A percentile compares a stretch with the other conserved stretches of the same genome.
These are phyloP conservation scores for Fraxinus xanthoxyloides DNA, from an alignment of 305 asterid genomes.

Conservation along the genomic window DNA sequence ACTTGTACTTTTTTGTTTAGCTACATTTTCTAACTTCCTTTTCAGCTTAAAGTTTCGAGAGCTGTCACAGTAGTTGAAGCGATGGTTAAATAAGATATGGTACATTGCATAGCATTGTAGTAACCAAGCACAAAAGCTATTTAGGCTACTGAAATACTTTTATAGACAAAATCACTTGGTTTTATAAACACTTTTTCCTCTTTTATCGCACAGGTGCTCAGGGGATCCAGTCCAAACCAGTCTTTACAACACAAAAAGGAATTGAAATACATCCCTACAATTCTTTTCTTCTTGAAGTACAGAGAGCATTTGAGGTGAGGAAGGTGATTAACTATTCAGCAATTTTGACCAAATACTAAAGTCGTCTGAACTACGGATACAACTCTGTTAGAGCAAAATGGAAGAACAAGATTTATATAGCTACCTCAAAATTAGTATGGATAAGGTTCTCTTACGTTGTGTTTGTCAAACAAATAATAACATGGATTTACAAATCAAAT, in stretches of 20 bases:
- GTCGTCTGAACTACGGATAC: background rate
- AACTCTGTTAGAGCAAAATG: background rate
- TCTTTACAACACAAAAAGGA: background rate
- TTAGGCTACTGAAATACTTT: background rate
- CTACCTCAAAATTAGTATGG: background rate
- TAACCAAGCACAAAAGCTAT: conserved; percentile 2
- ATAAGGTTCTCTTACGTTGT: background rate
- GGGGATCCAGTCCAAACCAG: background rate
- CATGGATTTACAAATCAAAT: background rate
- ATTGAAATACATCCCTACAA: conserved; percentile 7
- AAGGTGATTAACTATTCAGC: background rate
- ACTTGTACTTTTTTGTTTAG: conserved; percentile 5
- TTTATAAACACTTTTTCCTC: background rate
- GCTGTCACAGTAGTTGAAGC: background rate
- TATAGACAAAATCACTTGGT: background rate
- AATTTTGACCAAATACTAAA: background rate
- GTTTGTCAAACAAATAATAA: background rate
- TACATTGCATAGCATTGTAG: background rate
- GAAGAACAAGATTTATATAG: background rate
- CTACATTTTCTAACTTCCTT: background rate
- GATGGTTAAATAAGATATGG: background rate
- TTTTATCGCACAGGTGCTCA: background rate
- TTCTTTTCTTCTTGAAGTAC: conserved; percentile 2
- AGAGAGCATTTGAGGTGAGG: background rate
- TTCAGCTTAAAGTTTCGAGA: background rate